A percentile compares a stretch with the other conserved stretches of the same genome.
These are phyloP conservation scores for Hypoxylon perforatum DNA, from an alignment of 495 filamentous ascomycete species.

Conservation along the genomic window DNA sequence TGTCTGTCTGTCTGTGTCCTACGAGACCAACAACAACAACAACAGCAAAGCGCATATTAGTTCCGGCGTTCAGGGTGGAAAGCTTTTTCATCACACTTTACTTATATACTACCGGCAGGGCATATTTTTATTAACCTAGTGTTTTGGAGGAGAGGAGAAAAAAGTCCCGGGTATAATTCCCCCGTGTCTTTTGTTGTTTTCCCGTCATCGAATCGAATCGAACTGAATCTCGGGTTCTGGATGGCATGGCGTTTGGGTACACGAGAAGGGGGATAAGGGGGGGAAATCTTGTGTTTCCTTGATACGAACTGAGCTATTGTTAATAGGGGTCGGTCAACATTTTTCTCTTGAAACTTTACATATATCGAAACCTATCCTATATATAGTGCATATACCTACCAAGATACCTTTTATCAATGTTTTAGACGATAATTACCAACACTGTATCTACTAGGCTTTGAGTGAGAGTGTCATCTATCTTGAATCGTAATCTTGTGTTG, in stretches of 20 bases:
- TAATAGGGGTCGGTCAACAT: neutral
- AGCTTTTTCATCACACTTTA: too few relatives aligned
- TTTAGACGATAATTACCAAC: too few relatives aligned
- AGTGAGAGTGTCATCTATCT: too few relatives aligned
- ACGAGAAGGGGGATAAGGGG: neutral
- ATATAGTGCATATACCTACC: too few relatives aligned
- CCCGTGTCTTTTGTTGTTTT: conserved; percentile 1
- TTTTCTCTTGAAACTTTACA: neutral
- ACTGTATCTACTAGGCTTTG: too few relatives aligned
- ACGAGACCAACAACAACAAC: too few relatives aligned
- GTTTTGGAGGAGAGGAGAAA: too few relatives aligned
- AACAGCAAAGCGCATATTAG: conserved; percentile 25
- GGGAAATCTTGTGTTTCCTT: neutral
- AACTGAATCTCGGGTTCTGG: conserved; percentile 1
- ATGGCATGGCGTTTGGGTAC: conserved; percentile 26
- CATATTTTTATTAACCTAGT: conserved; percentile 8
- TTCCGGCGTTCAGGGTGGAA: conserved; percentile 35
- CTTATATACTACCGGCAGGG: conserved; percentile 5
- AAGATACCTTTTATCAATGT: too few relatives aligned
- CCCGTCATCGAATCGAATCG: neutral
- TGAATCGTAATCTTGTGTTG: too few relatives aligned
- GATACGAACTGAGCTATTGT: neutral
- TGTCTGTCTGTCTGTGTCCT: too few relatives aligned
- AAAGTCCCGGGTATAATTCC: conserved; percentile 16
- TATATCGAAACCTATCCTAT: too few relatives aligned